Base-by-base conservation (phyloP, 345 rosid species). In the Aquilaria sinensis region DNA sequence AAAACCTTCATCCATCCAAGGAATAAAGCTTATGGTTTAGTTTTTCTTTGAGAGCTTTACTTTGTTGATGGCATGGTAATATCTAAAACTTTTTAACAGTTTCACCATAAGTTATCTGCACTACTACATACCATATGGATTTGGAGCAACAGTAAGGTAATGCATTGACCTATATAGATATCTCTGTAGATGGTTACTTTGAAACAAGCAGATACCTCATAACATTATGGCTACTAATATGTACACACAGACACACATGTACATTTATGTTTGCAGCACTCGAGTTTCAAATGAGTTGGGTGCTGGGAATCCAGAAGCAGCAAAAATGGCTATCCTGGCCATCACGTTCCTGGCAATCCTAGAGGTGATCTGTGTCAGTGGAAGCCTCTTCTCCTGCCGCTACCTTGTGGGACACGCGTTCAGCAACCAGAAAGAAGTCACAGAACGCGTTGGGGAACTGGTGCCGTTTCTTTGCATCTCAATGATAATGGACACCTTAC, bases 71-170 rank as follows among this genome's bases (percentile, higher is more conserved):
- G 23, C 0, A 23, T 23, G 23, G 1, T 23, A 23, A 23, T 23
- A 23, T 23, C 23, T 23, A 23, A 23, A 23, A 23, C 23, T 23
- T 23, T 23, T 23, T 23, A 23, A 55, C 64, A 61, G 84, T 75
- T 72, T 84, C 6, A 70, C 81, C 30, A 70, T 67, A 31, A 56
- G 74, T 1, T 41, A 77, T 23, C 54, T 79, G 65, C 86, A 81
- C 72, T 81, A 56, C 57, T 63, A 57, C 53, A 15, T 84, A 14
- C 77, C 75, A 51, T 71, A 47, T 48, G 89, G 83, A 10, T 56
- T 84, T 52, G 84, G 78, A 56, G 83, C 85, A 51, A 67, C 78
- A 1, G 85, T 77, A 9, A 85, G 90, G 90, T 85, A 30, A 23
- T 29, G 67, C 14, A 50, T 51, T 51, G 12, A 49, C 50, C 14